phyloP scores from a whole-genome alignment of 2,329 filamentous ascomycete genomes.

The Dryadomyces quercus-mongolicae region DNA sequence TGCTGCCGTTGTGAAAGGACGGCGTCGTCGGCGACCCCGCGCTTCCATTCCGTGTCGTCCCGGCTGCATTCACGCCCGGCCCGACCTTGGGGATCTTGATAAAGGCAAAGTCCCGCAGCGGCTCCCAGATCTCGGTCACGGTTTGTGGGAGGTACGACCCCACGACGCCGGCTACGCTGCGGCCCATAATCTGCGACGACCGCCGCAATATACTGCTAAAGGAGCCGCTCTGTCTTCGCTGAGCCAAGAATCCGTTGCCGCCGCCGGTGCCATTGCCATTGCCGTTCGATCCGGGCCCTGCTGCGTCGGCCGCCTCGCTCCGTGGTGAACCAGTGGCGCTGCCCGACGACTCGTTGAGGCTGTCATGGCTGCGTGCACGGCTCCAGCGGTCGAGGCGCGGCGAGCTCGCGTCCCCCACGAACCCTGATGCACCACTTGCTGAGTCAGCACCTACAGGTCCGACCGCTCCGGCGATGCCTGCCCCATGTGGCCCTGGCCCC shows the following conservation, averaged over 20 bases:
- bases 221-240: slow-evolving; percentile 54
- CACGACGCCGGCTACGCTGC: slow-evolving; percentile 75
- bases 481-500: slow-evolving; percentile 21
- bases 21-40: background rate
- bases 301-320: slow-evolving; percentile 29
- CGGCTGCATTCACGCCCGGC: slow-evolving; percentile 14
- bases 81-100: slow-evolving; percentile 70
- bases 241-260: slow-evolving; percentile 12
- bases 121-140: slow-evolving; percentile 97
- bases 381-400: slow-evolving; percentile 39
- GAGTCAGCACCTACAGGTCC: no score
- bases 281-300: slow-evolving; percentile 16
- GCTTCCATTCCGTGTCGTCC: background rate
- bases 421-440: background rate
- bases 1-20: background rate
- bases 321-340: slow-evolving; percentile 31
- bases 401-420: slow-evolving; percentile 24
- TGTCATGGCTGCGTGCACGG: slow-evolving; percentile 41
- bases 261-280: slow-evolving; percentile 8
- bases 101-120: slow-evolving; percentile 86
- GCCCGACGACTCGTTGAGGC: slow-evolving; percentile 37
- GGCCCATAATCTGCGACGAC: slow-evolving; percentile 87
- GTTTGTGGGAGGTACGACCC: slow-evolving; percentile 87
- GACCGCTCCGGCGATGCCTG: background rate
- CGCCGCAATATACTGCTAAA: slow-evolving; percentile 86